phyloP scores from a whole-genome alignment of 108 stramenopile genomes.

The Aurantiochytrium sp. region DNA sequence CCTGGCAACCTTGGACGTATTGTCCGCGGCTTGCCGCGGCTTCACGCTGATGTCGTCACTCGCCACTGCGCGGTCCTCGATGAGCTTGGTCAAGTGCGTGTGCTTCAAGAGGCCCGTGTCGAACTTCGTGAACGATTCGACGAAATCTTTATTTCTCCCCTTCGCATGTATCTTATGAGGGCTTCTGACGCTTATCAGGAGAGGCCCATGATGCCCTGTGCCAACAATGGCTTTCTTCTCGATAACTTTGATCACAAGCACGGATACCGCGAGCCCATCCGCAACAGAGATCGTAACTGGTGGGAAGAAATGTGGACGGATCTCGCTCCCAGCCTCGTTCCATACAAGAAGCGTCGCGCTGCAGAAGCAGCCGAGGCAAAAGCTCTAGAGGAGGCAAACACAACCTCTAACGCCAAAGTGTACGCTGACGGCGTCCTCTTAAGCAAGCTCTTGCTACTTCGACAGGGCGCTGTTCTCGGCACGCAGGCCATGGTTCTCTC shows the following conservation, averaged over 20 bases:
- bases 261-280: background rate
- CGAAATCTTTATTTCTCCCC: background rate
- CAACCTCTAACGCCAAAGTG: background rate
- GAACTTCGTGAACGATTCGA: background rate
- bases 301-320: background rate
- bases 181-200: background rate
- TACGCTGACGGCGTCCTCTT: background rate
- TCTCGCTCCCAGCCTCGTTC: background rate
- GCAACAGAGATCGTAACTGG: background rate
- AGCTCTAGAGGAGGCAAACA: background rate
- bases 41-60: background rate
- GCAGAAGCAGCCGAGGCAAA: background rate
- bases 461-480: background rate
- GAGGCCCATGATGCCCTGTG: conserved; percentile 10
- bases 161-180: background rate
- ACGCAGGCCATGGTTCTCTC: background rate
- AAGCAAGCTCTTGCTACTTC: background rate
- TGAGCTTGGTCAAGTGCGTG: background rate
- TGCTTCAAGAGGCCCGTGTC: background rate
- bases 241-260: conserved; percentile 16
- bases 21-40: background rate
- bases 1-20: background rate
- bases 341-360: background rate
- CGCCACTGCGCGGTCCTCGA: background rate
- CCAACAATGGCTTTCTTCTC: background rate